Evolutionary conservation across 2,329 filamentous ascomycete species (phyloP), one percentile per base, ranked within the genome.

Genomic region (Aspergillus tanneri): DNA sequence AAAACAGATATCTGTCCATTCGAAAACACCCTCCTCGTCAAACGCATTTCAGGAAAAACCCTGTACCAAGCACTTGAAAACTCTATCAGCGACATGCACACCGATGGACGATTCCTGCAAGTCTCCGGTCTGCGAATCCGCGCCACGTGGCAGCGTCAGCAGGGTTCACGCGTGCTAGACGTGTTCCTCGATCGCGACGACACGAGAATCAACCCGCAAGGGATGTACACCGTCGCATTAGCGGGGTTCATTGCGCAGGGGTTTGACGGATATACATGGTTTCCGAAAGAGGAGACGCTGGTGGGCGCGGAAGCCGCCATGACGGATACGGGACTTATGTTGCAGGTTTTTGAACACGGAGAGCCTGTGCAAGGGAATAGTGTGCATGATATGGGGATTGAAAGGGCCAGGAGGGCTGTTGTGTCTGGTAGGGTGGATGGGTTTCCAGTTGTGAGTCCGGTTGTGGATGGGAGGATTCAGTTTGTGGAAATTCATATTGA

Each of bases 81-180:
- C 38, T 59, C 59, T 4, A 39, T 63, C n/a, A 55, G 53, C 4
- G 59, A 63, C 35, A 57, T 53, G 19, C 60, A 62, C 38, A 57
- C 54, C 2, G 59, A 63, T 28, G 60, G 60, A 5, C 52, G 59
- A 18, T 63, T 63, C 39, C 45, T 63, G 9, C 60, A 63, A 35
- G 30, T 58, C 18, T 54, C 59, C 3, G 57, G 59, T 2, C 39
- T 61, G 12, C 47, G 27, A 5, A 37, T 63, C 3, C 27, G 39
- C 14, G 50, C 53, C 2, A 53, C 49, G 30, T 63, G 57, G 59
- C 14, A 45, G 4, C 46, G 36, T 1, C 49, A 48, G 3, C 52
- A 45, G n/a, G 42, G 49, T 2, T 30, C 16, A 22, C 41, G 49
- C 6, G 21, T 52, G n/a, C 18, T 49, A 14, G 30, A 52, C 8